Conservation (phyloP, 257 asterid genomes). For the Phtheirospermum japonicum region DNA sequence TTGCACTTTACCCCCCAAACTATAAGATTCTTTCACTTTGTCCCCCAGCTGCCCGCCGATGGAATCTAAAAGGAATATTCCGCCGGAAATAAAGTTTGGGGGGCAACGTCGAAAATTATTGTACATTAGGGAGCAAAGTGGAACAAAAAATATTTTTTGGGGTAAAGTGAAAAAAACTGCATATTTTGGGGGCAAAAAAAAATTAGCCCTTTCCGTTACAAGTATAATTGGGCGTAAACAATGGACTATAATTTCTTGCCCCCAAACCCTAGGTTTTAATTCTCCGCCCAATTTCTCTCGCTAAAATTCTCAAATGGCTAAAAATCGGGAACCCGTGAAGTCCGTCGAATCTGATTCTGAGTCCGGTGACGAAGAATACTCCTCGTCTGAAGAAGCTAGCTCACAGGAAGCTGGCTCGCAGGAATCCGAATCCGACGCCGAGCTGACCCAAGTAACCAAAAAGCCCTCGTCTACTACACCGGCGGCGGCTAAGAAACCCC, state of each 20-base stretch:
- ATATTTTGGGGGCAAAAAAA: too few species aligned
- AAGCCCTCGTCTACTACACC: slow-evolving; percentile 26
- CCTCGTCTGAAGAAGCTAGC: slow-evolving; percentile 35
- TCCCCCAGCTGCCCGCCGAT: too few species aligned
- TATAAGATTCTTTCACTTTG: too few species aligned
- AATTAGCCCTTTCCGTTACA: too few species aligned
- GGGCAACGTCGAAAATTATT: too few species aligned
- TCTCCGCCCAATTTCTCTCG: not conserved
- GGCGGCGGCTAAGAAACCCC: slow-evolving; percentile 22
- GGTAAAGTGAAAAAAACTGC: too few species aligned
- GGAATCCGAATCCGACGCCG: slow-evolving; percentile 36
- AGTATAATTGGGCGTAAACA: too few species aligned
- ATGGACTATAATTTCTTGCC: not conserved
- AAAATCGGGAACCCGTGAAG: slow-evolving; percentile 29
- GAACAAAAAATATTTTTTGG: too few species aligned
- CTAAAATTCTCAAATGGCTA: slow-evolving; percentile 34
- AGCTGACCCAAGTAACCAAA: slow-evolving; percentile 20
- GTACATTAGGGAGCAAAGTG: too few species aligned
- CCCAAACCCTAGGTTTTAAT: slow-evolving; percentile 25
- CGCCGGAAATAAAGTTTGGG: too few species aligned
- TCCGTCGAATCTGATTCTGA: slow-evolving; percentile 31
- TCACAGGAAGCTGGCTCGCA: slow-evolving; percentile 25
- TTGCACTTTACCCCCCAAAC: too few species aligned
- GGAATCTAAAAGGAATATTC: too few species aligned
- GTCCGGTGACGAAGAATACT: slow-evolving; percentile 37